Conservation (phyloP, 2,329 filamentous ascomycete genomes). For the Thelonectria blattea region DNA sequence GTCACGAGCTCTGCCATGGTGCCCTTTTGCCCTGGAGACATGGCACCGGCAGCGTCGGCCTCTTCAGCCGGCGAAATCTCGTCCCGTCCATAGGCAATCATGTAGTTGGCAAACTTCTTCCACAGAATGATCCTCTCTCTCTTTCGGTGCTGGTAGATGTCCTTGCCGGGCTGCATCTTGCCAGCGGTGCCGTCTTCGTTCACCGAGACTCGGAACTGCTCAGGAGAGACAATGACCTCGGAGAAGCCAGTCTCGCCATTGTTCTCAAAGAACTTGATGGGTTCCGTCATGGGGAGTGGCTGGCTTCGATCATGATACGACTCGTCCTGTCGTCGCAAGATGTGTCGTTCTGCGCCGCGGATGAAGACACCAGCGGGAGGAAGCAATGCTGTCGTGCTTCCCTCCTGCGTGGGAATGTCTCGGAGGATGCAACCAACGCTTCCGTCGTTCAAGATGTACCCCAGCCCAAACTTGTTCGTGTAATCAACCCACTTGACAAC, state of each 20-base stretch:
- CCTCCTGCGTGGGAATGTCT: constrained; percentile 60
- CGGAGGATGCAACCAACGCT: constrained; percentile 75
- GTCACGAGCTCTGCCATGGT: constrained; percentile 67
- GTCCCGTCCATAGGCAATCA: constrained; percentile 76
- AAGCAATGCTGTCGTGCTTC: constrained; percentile 56
- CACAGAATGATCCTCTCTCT: constrained; percentile 70
- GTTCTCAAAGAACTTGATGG: constrained; percentile 77
- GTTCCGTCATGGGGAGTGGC: constrained; percentile 66
- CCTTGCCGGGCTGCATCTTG: constrained; percentile 67
- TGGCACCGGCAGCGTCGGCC: constrained; percentile 47
- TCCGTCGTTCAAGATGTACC: constrained; percentile 83
- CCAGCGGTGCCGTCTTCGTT: constrained; percentile 64
- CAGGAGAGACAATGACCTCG: constrained; percentile 68
- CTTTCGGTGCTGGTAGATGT: constrained; percentile 70
- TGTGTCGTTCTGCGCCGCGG: constrained; percentile 72
- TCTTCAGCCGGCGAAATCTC: constrained; percentile 61
- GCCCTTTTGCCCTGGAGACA: constrained; percentile 46
- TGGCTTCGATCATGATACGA: constrained; percentile 64
- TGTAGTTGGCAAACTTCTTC: constrained; percentile 78
- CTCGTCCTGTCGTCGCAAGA: constrained; percentile 65
- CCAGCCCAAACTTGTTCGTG: constrained; percentile 83
- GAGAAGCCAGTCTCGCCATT: constrained; percentile 68
- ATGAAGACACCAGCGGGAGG: constrained; percentile 77
- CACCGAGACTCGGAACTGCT: constrained; percentile 63
- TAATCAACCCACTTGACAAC: constrained; percentile 88